phyloP scores from a whole-genome alignment of 352 stramenopile genomes.

The Phytopythium aichiense region DNA sequence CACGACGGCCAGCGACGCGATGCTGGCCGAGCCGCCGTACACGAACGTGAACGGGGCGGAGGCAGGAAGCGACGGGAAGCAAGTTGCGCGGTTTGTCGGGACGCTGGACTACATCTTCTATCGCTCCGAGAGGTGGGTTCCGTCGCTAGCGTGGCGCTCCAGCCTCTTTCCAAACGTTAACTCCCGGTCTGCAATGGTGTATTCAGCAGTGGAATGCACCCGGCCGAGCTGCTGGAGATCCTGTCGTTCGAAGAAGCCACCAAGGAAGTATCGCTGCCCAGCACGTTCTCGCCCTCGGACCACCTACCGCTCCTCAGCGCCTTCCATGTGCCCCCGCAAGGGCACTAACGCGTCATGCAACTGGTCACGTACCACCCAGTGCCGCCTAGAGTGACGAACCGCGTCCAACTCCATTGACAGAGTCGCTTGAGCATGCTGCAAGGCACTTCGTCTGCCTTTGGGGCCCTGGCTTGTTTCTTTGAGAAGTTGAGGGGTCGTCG shows the following conservation, averaged over 20 bases:
- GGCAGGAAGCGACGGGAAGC: slow-evolving; percentile 20
- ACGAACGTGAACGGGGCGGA: slow-evolving; percentile 71
- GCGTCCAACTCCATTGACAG: too few species aligned
- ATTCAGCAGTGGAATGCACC: slow-evolving; percentile 21
- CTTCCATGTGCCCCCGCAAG: slow-evolving; percentile 26
- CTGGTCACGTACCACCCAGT: too few species aligned
- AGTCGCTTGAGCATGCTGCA: too few species aligned
- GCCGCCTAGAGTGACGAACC: too few species aligned
- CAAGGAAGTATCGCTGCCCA: slow-evolving; percentile 58
- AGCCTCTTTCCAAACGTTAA: slow-evolving; percentile 10
- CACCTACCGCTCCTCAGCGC: slow-evolving; percentile 71
- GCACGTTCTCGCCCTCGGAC: slow-evolving; percentile 63
- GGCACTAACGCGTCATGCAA: background rate
- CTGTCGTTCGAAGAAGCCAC: slow-evolving; percentile 60
- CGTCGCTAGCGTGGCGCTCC: background rate
- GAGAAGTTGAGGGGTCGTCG: too few species aligned
- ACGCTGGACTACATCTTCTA: slow-evolving; percentile 87
- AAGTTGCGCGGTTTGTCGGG: slow-evolving; percentile 61
- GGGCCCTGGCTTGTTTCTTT: too few species aligned
- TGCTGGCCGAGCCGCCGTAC: slow-evolving; percentile 49
- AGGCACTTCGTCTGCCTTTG: too few species aligned
- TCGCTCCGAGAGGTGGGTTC: slow-evolving; percentile 34
- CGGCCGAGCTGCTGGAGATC: slow-evolving; percentile 61
- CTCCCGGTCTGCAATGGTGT: background rate
- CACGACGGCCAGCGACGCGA: slow-evolving; percentile 2